Evolutionary conservation across 75 land plant species (phyloP), one percentile per base, ranked within the genome.

Genomic region (Adiantum capillusveneris): DNA sequence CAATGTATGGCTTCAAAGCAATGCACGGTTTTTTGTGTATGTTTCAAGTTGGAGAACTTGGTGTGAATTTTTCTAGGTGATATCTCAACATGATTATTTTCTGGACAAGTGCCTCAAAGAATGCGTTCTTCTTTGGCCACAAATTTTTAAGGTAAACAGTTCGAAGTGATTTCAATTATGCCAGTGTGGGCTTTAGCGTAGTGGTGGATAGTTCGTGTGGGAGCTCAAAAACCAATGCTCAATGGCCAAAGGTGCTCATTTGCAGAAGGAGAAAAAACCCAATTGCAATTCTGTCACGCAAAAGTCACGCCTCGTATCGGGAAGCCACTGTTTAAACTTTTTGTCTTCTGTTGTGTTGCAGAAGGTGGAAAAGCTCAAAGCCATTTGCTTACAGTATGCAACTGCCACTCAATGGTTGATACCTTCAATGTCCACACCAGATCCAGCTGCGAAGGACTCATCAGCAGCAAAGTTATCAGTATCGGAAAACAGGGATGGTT

Each of bases 51-150:
- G n/a, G 37, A 34, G 9, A 9, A 34, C 9, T 34, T 34, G 37
- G 9, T 34, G 37, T 5, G 3, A 5, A 9, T 5, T 5, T 9
- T 34, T 59, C 29, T 82, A 94, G 98, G 98, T 94, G 30, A 94
- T 94, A 55, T 84, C 81, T 41, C 84, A 70, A 56, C 98, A 94
- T 79, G 91, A 94, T 66, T 78, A 68, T 57, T 94, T 94, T 50
- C 84, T 94, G 65, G 87, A 86, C n/a, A 90, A 84, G 76, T 94
- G 98, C 60, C 81, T 89, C 46, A 83, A 83, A 72, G 97, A 94
- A 64, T 94, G 96, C 50, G 75, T 90, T 69, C 82, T 94, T 25
- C 82, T 90, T 22, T 79, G 78, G 71, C 98, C 96, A 58, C 76
- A 81, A 31, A 82, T 94, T 53, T 63, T 94, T 44, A 84, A 86